Base-by-base conservation (phyloP, 2,329 filamentous ascomycete genomes). In the Pseudomassariella vexata region DNA sequence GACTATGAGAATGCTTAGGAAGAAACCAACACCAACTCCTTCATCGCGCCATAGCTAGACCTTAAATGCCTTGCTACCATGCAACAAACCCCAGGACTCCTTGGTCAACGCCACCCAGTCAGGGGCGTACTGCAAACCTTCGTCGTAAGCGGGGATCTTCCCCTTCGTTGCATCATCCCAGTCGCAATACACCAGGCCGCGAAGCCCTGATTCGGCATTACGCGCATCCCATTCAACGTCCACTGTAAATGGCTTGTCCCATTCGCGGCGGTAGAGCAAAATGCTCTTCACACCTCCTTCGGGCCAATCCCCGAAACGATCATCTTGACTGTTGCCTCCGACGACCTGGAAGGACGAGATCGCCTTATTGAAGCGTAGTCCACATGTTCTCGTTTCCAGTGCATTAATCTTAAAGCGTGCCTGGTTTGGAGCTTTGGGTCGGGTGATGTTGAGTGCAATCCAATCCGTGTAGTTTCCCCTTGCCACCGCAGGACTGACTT, bases 91-190 rank as follows among this genome's bases (percentile, higher is more conserved):
- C n/a, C n/a, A n/a, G n/a, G n/a, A n/a, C n/a, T n/a, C n/a, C n/a
- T n/a, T n/a, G 9, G 32, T 34, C 14, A 88, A 66, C 8, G 81
- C 79, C 6, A 79, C 77, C 92, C 92, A 98, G 5, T 68, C 63
- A 1, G 92, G 92, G 45, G 79, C 70, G 59, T 79, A 95, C 53
- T 79, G 73, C 45, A 73, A 65, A 29, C 85, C 68, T 59, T 96
- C 89, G 46, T 92, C 83, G 31, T 90, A 73, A 1, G 89, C 89
- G 0, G 90, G 89, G 28, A 96, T 88, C 1, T 70, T 68, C 4
- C 76, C 81, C 3, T 61, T 57, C 21, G 65, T 62, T 26, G 76
- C 79, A 61, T 98, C 92, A 48, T 82, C 87, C 88, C 89, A 96
- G 19, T 85, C 65, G 58, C 92, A 96, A 11, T 81, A 70, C 2